A percentile compares a stretch with the other conserved stretches of the same genome.
phyloP scores from a whole-genome alignment of 2,329 filamentous ascomycete species.

The Neopestalotiopsis sp. region DNA sequence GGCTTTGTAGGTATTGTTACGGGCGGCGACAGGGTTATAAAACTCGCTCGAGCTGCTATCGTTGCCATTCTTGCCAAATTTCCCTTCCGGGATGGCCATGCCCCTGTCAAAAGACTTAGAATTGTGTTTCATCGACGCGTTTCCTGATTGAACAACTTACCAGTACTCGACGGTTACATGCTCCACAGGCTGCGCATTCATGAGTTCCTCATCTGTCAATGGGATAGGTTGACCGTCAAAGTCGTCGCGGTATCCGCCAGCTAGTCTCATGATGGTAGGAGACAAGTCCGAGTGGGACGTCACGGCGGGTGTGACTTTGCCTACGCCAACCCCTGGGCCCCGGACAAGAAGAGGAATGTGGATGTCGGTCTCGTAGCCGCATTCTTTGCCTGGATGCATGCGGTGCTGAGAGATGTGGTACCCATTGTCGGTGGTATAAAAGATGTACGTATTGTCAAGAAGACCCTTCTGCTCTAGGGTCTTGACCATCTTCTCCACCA shows the following conservation, averaged over 20 bases:
- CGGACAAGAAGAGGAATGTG: conserved; percentile 51
- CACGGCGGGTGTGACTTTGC: conserved; percentile 38
- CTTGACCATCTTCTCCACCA: conserved; percentile 45
- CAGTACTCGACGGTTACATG: conserved; percentile 52
- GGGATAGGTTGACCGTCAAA: conserved; percentile 16
- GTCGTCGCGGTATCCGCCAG: conserved; percentile 36
- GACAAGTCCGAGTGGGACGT: conserved; percentile 53
- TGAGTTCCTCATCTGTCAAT: conserved; percentile 16
- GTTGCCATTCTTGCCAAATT: too few relatives aligned
- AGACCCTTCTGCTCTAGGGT: conserved; percentile 38
- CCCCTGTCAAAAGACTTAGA: too few relatives aligned
- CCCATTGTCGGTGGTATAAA: conserved; percentile 54
- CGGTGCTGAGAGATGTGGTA: conserved; percentile 55
- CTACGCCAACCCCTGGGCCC: conserved; percentile 46
- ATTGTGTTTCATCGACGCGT: not conserved
- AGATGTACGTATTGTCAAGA: conserved; percentile 47
- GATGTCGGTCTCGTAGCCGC: conserved; percentile 52
- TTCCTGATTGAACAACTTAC: conserved; percentile 15
- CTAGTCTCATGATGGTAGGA: conserved; percentile 46
- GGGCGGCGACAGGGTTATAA: too few relatives aligned
- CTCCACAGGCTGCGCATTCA: conserved; percentile 36
- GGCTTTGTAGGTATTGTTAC: conserved; percentile 51
- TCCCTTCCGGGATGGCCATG: too few relatives aligned
- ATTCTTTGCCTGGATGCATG: conserved; percentile 50
- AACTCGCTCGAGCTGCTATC: too few relatives aligned